Conservation (phyloP, 192 early-diverging fungal genomes). For the Spinellus fusiger region DNA sequence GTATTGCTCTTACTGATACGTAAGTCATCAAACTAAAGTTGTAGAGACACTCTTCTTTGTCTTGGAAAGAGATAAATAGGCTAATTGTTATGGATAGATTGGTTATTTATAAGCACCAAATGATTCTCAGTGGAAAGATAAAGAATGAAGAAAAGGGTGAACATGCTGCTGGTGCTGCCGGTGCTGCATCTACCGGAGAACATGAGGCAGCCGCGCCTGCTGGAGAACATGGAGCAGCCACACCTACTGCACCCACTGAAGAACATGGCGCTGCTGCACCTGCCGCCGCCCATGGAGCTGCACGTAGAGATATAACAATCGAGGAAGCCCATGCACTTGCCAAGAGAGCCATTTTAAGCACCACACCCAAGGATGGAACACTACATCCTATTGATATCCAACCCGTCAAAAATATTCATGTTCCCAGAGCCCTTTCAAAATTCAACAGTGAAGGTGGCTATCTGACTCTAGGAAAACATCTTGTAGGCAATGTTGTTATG, state of each 20-base stretch:
- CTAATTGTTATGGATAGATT: constrained; percentile 7
- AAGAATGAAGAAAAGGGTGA: neutral
- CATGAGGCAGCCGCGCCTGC: neutral
- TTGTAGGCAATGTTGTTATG: neutral
- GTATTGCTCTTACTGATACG: constrained; percentile 31
- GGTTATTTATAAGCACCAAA: constrained; percentile 15
- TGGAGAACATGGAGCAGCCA: neutral
- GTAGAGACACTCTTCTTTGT: too few relatives aligned
- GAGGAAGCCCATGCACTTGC: constrained; percentile 11
- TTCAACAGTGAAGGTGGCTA: constrained; percentile 1
- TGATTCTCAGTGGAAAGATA: constrained; percentile 3
- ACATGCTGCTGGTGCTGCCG: neutral
- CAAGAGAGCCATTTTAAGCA: neutral
- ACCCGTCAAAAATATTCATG: too few relatives aligned
- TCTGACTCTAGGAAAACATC: neutral
- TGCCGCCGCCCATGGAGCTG: neutral
- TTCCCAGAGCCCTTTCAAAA: too few relatives aligned
- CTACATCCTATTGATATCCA: too few relatives aligned
- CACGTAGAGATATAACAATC: neutral
- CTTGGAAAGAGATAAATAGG: neutral
- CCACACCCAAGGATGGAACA: too few relatives aligned
- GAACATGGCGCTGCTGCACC: too few relatives aligned
- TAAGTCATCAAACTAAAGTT: constrained; percentile 5
- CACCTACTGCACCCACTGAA: neutral
- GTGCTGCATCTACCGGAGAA: neutral